Base-by-base conservation (phyloP, 139 green algal species). In the Penium margaritaceum region DNA sequence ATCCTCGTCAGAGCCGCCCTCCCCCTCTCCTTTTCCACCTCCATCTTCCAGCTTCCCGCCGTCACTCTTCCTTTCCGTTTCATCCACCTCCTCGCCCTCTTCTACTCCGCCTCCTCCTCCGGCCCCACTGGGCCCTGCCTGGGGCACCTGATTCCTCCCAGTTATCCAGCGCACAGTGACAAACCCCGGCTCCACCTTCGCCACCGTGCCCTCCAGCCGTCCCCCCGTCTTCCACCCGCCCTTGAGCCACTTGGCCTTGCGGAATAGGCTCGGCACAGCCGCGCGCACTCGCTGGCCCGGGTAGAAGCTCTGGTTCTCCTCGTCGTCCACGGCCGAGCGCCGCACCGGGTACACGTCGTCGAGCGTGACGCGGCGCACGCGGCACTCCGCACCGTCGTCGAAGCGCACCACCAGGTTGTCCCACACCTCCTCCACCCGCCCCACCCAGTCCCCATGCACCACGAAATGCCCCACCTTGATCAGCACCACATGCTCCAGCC, bases 401-500 rank as follows among this genome's bases (percentile, higher is more conserved):
- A 85, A 81, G 24, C 51, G 21, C 30, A 85, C 7, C 3, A 57
- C 24, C 12, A 85, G 35, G 43, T 68, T 53, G 37, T 79, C 68
- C 5, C n/a, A 14, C 9, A 76, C 63, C 27, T 81, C 61, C 37
- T 75, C 61, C n/a, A 81, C 57, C 15, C 76, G 46, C 0, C 76
- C 81, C 17, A 83, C 38, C 76, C 81, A 85, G n/a, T 47, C 17
- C 2, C 33, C 41, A 9, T 83, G 32, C 2, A 85, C 41, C 33
- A 85, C 76, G 58, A 79, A 83, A 17, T 71, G 14, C 19, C 72
- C 81, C 17, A 38, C 19, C 2, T 51, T 15, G n/a, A n/a, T n/a
- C n/a, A n/a, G n/a, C n/a, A n/a, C n/a, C 21, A 81, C 60, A 12
- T 27, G 32, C 17, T 51, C 46, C 17, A 85, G 35, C 39, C 38